Evolutionary conservation across 2,329 filamentous ascomycete species (phyloP).

Genomic region (Ilyonectria mors-panacis): DNA sequence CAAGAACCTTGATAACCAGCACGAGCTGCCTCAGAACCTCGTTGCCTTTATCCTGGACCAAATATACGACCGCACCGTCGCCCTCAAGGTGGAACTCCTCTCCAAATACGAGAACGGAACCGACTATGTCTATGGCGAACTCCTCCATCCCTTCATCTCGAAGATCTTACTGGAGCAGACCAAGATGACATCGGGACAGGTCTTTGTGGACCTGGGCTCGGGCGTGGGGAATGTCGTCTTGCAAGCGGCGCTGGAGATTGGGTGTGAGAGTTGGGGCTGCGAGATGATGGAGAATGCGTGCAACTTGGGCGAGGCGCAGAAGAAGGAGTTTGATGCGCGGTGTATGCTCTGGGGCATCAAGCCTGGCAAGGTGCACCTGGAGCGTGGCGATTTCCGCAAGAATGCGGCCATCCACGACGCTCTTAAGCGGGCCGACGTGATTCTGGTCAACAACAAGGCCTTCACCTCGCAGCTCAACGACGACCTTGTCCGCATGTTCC

Average conservation of each 20-base stretch:
- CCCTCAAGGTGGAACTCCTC: slow-evolving; percentile 87
- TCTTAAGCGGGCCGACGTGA: slow-evolving; percentile 90
- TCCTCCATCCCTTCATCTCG: slow-evolving; percentile 87
- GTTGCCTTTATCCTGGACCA: slow-evolving; percentile 88
- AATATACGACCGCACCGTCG: slow-evolving; percentile 93
- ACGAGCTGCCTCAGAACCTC: slow-evolving; percentile 78
- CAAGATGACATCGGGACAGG: slow-evolving; percentile 83
- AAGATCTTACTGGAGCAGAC: slow-evolving; percentile 84
- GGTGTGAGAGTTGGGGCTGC: slow-evolving; percentile 95
- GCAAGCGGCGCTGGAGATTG: slow-evolving; percentile 92
- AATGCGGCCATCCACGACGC: slow-evolving; percentile 79
- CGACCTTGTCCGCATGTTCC: slow-evolving; percentile 86
- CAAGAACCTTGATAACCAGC: slow-evolving; percentile 78
- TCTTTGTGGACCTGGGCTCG: slow-evolving; percentile 95
- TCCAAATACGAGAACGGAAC: slow-evolving; percentile 90
- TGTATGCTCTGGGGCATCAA: slow-evolving; percentile 91
- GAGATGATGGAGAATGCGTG: slow-evolving; percentile 96
- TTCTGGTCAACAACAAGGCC: slow-evolving; percentile 98
- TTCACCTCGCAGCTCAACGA: slow-evolving; percentile 92
- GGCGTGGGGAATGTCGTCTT: slow-evolving; percentile 97
- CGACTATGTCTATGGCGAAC: slow-evolving; percentile 95
- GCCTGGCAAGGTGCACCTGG: slow-evolving; percentile 83
- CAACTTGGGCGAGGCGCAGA: slow-evolving; percentile 84
- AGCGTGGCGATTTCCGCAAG: slow-evolving; percentile 87
- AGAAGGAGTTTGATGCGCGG: slow-evolving; percentile 86